These are phyloP conservation scores for Lactifluus subvellereus DNA, from an alignment of 768 basidiomycete species.

Conservation along the genomic window DNA sequence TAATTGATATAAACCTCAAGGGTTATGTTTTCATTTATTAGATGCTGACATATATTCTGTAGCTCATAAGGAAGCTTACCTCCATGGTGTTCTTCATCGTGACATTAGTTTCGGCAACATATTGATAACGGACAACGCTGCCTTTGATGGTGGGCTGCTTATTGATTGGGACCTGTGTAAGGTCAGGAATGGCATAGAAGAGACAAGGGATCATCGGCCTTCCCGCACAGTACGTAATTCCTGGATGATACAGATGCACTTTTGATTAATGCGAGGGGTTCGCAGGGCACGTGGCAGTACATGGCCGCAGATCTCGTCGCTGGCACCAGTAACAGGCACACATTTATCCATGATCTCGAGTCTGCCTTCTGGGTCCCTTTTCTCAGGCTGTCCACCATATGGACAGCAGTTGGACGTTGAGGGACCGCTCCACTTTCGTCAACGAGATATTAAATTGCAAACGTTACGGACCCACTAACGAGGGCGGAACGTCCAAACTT, in stretches of 20 bases:
- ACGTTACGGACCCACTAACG: no score
- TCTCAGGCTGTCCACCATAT: not conserved
- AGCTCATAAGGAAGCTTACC: conserved; percentile 5
- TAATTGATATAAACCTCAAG: not conserved
- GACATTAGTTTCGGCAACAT: conserved; percentile 9
- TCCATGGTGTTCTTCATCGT: conserved; percentile 1
- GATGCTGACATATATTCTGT: not conserved
- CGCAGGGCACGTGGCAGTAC: not conserved
- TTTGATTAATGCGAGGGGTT: not conserved
- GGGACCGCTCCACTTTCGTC: no score
- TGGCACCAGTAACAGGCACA: no score
- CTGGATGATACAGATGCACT: not conserved
- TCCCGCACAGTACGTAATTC: not conserved
- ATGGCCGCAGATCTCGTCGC: not conserved
- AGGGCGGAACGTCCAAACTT: no score
- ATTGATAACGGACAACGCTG: not conserved
- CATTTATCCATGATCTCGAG: not conserved
- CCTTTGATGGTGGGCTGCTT: not conserved
- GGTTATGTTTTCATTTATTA: not conserved
- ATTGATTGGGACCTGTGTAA: not conserved
- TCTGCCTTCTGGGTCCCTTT: not conserved
- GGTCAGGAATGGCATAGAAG: not conserved
- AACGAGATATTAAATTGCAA: no score
- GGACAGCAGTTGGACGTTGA: no score
- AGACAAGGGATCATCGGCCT: not conserved